Conservation (phyloP, 148 eudicot genomes). For the Cornus suecica region DNA sequence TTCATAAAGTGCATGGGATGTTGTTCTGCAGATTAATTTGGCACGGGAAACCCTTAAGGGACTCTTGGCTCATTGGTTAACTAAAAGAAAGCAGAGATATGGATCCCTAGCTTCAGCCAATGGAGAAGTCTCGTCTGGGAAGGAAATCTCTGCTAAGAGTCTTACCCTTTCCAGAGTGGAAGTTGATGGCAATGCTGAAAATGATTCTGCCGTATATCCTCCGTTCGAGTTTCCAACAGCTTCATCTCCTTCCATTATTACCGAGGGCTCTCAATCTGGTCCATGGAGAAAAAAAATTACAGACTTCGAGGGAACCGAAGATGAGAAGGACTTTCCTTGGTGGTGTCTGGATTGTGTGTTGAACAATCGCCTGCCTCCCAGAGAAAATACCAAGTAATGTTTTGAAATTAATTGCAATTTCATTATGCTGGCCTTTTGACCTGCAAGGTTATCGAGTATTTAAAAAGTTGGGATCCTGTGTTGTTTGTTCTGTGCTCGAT, state of each 20-base stretch:
- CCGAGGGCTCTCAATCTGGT: slow-evolving; percentile 92
- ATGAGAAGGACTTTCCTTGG: slow-evolving; percentile 89
- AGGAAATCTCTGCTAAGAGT: slow-evolving; percentile 59
- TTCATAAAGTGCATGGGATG: neutral
- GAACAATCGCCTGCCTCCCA: slow-evolving; percentile 88
- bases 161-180: slow-evolving; percentile 61
- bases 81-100: slow-evolving; percentile 65
- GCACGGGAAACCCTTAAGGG: slow-evolving; percentile 98
- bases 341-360: slow-evolving; percentile 96
- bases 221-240: slow-evolving; percentile 86
- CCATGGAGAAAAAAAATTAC: slow-evolving; percentile 95
- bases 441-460: neutral
- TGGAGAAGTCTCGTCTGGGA: slow-evolving; percentile 70
- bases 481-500: neutral
- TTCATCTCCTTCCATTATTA: slow-evolving; percentile 85
- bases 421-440: slow-evolving; percentile 8
- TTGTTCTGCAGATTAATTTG: slow-evolving; percentile 64
- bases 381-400: slow-evolving; percentile 93
- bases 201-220: slow-evolving; percentile 76
- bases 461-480: neutral
- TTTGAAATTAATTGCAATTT: slow-evolving; percentile 6
- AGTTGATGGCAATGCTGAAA: slow-evolving; percentile 66
- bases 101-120: slow-evolving; percentile 65
- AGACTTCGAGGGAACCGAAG: slow-evolving; percentile 85
- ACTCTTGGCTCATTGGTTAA: slow-evolving; percentile 74